These are phyloP conservation scores for Thielaviopsis ethacetica DNA, from an alignment of 2,329 filamentous ascomycete species.

Conservation along the genomic window DNA sequence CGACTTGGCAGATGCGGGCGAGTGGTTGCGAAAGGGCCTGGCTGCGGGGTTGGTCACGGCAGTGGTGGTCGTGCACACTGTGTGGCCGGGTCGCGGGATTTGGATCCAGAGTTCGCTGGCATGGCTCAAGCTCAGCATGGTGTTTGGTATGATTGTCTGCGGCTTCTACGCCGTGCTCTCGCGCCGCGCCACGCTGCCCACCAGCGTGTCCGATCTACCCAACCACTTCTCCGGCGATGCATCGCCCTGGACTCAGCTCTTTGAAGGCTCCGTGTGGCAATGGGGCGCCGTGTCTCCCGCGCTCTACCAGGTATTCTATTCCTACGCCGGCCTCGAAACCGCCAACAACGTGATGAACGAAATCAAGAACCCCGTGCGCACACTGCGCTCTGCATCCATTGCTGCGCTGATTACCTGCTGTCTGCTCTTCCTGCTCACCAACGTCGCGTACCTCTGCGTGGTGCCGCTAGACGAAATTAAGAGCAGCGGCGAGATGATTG, in stretches of 20 bases:
- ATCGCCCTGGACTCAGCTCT: conserved; percentile 35
- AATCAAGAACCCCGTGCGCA: conserved; percentile 50
- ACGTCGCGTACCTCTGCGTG: conserved; percentile 45
- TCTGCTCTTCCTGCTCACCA: conserved; percentile 49
- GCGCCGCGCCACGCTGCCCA: conserved; percentile 16
- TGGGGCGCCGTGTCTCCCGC: conserved; percentile 52
- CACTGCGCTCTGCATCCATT: conserved; percentile 44
- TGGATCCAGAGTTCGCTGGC: conserved; percentile 44
- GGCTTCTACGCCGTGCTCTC: conserved; percentile 42
- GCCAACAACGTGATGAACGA: conserved; percentile 57
- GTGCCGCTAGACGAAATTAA: conserved; percentile 52
- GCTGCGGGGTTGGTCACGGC: conserved; percentile 38
- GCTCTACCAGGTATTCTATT: conserved; percentile 53
- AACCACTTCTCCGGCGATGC: neutral
- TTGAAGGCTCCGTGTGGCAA: conserved; percentile 51
- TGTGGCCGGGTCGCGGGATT: conserved; percentile 40
- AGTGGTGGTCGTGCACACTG: conserved; percentile 42
- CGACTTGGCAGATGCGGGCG: conserved; percentile 26
- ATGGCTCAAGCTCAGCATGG: conserved; percentile 44
- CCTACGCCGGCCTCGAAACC: conserved; percentile 49
- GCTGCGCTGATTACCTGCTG: conserved; percentile 45
- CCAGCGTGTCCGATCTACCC: neutral
- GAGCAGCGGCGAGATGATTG: conserved; percentile 48
- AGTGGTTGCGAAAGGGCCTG: conserved; percentile 33
- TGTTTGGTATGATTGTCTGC: conserved; percentile 44